These are phyloP conservation scores for Santalum album DNA, from an alignment of 164 flowering plant species.

Conservation along the genomic window DNA sequence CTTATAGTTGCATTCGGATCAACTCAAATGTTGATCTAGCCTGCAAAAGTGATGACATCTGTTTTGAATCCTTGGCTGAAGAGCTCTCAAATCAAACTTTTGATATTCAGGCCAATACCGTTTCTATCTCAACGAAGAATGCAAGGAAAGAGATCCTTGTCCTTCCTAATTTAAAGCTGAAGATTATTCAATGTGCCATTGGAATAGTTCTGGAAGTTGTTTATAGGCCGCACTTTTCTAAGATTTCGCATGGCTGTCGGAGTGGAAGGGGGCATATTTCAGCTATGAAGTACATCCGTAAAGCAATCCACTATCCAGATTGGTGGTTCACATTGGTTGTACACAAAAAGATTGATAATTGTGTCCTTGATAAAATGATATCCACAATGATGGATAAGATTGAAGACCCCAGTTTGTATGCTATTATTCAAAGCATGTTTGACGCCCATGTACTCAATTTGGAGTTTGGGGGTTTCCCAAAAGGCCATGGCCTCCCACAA, in stretches of 20 bases:
- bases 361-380: conserved; percentile 42
- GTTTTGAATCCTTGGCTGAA: conserved; percentile 52
- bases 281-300: conserved; percentile 59
- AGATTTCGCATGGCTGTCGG: conserved; percentile 84
- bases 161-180: conserved; percentile 68
- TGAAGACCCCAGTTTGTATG: conserved; percentile 46
- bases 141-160: conserved; percentile 47
- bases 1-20: conserved; percentile 56
- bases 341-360: conserved; percentile 45
- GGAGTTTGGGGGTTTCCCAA: conserved; percentile 86
- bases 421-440: conserved; percentile 43
- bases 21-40: conserved; percentile 51
- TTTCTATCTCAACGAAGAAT: conserved; percentile 42
- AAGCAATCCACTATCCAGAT: conserved; percentile 49
- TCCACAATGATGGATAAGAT: conserved; percentile 61
- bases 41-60: conserved; percentile 21
- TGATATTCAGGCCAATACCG: conserved; percentile 53
- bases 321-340: conserved; percentile 72
- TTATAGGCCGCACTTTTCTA: conserved; percentile 73
- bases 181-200: conserved; percentile 74
- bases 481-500: conserved; percentile 97
- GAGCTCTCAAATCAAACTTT: conserved; percentile 50
- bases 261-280: conserved; percentile 71
- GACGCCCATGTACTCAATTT: conserved; percentile 66
- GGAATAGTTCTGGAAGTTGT: conserved; percentile 78